These are phyloP conservation scores for Termitomyces sp. DNA, from an alignment of 768 basidiomycete genomes.

Conservation along the genomic window DNA sequence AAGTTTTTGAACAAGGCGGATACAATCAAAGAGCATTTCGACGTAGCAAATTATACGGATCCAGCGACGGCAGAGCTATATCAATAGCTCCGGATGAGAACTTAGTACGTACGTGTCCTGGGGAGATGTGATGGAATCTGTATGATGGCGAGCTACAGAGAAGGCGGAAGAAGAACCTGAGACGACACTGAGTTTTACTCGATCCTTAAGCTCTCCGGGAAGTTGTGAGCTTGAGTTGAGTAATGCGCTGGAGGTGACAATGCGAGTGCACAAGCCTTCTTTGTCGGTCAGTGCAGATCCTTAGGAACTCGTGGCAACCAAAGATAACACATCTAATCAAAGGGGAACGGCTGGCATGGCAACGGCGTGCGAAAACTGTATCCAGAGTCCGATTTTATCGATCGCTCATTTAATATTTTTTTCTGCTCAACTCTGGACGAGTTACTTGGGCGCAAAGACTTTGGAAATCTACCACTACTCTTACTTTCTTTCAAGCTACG, in stretches of 20 bases:
- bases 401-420: neutral
- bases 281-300: neutral
- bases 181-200: neutral
- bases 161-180: neutral
- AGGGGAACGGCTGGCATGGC: neutral
- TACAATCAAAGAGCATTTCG: neutral
- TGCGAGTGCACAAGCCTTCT: neutral
- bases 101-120: too few species aligned
- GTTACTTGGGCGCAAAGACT: neutral
- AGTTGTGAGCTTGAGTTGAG: neutral
- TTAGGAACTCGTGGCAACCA: neutral
- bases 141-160: neutral
- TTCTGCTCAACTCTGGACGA: neutral
- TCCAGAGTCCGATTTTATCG: neutral
- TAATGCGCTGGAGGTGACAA: neutral
- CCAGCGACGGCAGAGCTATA: neutral
- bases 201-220: neutral
- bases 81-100: neutral
- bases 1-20: too few species aligned
- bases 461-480: neutral
- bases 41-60: neutral
- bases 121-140: neutral
- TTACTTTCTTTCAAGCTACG: neutral
- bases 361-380: neutral
- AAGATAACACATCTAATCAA: neutral